Evolutionary conservation across 257 asterid genomes (phyloP), one percentile per base, ranked within the genome.

Genomic region (Penstemon newberryi): DNA sequence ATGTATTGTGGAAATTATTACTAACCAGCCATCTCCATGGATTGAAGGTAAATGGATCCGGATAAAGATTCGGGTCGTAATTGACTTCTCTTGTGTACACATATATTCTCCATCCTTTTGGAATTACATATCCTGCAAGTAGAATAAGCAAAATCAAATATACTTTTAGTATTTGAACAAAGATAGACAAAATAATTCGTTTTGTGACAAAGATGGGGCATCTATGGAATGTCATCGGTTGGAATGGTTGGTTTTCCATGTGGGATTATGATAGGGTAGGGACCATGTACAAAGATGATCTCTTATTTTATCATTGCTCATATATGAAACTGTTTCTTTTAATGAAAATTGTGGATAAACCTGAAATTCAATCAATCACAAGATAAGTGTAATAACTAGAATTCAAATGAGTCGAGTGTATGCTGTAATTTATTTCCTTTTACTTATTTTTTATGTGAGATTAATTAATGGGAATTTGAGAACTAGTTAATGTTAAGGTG

Each of bases 21-120:
- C 96, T 53, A 47, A 92, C 98, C 95, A 94, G 83, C 99, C 99
- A 94, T 91, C 99, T 86, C 99, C 96, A 87, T 4, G 99, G 99
- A 69, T 91, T 94, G 85, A 94, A 94, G 60, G 89, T 79, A 1
- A 72, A 78, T 8, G 99, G 99, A 73, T 91, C 94, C 6, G 97
- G 96, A 78, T 94, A 94, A 18, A 87, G 71, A 59, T 80, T 53
- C 12, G 96, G 88, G 55, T 94, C 99, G 65, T 94, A 94, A 76
- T 91, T 94, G 67, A 89, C 87, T 79, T 85, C 90, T 74, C 90
- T 80, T 41, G 90, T 85, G 83, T 85, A 85, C 54, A 85, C 90
- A 60, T 85, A 94, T 66, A 94, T 94, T 82, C 96, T 89, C 99
- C 99, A 94, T 75, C 96, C 99, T 70, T 83, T 72, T n/a, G 99